Evolutionary conservation across 2,329 filamentous ascomycete species (phyloP).

Genomic region (Claviceps cyperi): DNA sequence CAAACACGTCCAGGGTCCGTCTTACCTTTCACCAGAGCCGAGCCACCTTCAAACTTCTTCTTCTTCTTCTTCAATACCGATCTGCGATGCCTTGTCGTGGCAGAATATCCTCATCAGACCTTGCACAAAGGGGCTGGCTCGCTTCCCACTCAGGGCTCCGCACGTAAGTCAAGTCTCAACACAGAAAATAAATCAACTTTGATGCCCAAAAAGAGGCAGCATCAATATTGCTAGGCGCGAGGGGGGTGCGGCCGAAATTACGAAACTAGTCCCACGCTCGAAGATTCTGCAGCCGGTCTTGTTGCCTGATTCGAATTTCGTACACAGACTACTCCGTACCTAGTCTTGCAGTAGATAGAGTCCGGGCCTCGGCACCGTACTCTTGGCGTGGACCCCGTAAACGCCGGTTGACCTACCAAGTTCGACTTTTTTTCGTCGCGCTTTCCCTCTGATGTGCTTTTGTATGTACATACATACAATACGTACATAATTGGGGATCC

Average conservation of each 20-base stretch:
- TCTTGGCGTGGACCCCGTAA: not conserved
- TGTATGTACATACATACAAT: too few relatives aligned
- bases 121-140: too few relatives aligned
- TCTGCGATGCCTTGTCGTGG: not conserved
- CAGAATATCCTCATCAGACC: not conserved
- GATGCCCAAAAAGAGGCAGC: too few relatives aligned
- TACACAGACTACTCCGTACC: too few relatives aligned
- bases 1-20: not conserved
- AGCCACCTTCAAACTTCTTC: not conserved
- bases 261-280: not conserved
- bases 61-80: not conserved
- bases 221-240: too few relatives aligned
- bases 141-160: too few relatives aligned
- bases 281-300: not conserved
- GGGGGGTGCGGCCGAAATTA: not conserved
- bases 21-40: not conserved
- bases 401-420: not conserved
- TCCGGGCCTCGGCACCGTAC: conserved; percentile 3
- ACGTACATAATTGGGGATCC: too few relatives aligned
- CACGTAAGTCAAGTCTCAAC: too few relatives aligned
- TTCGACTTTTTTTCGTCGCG: not conserved
- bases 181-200: too few relatives aligned
- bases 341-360: conserved; percentile 1
- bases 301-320: not conserved
- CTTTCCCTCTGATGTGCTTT: too few relatives aligned